Percentiles rank a stretch among this genome's conserved stretches.
These are phyloP conservation scores for Oldenlandia corymbosa DNA, from an alignment of 257 asterid genomes.

Conservation along the genomic window DNA sequence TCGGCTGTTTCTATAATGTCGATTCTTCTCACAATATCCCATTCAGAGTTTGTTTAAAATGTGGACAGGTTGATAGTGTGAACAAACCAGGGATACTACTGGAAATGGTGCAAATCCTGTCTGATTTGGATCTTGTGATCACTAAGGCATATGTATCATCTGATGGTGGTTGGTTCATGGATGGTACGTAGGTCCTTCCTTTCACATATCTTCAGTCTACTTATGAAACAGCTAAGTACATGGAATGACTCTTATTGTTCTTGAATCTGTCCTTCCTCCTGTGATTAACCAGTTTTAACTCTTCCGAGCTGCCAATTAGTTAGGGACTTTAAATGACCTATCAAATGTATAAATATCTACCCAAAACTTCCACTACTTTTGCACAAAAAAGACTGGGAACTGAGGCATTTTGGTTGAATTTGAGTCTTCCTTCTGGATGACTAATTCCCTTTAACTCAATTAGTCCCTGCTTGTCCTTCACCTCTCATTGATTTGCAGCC, in stretches of 20 bases:
- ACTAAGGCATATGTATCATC: conserved; percentile 97
- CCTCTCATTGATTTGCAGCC: not conserved
- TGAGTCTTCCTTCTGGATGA: not conserved
- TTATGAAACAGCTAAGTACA: not conserved
- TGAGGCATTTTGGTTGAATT: not conserved
- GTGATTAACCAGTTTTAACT: not conserved
- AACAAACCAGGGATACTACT: conserved; percentile 95
- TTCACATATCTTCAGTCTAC: conserved; percentile 2
- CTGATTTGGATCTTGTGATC: conserved; percentile 84
- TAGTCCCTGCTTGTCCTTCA: too few species aligned
- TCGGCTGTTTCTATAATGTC: not conserved
- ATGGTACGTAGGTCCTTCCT: conserved; percentile 45
- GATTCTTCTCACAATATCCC: conserved; percentile 8
- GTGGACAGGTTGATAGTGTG: conserved; percentile 92
- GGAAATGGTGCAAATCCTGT: conserved; percentile 96
- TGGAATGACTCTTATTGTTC: not conserved
- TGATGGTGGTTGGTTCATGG: conserved; percentile 99
- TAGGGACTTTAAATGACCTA: too few species aligned
- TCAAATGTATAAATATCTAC: too few species aligned
- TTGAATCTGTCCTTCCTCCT: conserved; percentile 1
- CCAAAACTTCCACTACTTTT: not conserved
- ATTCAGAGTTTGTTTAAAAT: conserved; percentile 11
- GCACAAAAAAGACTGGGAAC: not conserved
- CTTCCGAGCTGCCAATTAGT: too few species aligned
- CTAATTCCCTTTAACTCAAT: not conserved